Conservation (phyloP, 768 basidiomycete species). For the Lactifluus volemus region DNA sequence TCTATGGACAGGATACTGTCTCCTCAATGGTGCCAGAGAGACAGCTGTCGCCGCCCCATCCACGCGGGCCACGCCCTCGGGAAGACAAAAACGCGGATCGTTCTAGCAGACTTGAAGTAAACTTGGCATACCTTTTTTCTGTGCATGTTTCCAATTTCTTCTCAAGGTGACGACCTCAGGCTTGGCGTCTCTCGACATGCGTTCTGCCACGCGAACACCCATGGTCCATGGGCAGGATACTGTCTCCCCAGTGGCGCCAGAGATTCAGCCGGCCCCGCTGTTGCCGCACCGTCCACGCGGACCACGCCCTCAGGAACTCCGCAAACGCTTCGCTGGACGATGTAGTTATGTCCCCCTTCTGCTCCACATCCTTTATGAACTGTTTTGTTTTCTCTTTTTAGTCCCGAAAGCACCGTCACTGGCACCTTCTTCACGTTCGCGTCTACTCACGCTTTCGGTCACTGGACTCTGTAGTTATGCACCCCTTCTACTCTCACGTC, state of each 20-base stretch:
- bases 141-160: not conserved
- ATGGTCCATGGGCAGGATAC: too few relatives aligned
- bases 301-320: not conserved
- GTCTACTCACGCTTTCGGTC: too few relatives aligned
- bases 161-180: not conserved
- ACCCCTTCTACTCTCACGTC: not conserved
- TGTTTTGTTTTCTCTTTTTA: too few relatives aligned
- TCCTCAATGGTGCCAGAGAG: not conserved
- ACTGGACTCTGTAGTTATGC: not conserved
- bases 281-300: not conserved
- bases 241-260: not conserved
- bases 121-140: not conserved
- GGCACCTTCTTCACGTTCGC: too few relatives aligned
- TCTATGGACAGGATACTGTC: too few relatives aligned
- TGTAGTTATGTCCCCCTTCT: not conserved
- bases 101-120: not conserved
- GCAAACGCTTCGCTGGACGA: conserved; percentile 6
- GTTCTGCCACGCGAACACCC: not conserved
- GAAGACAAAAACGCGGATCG: not conserved
- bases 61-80: not conserved
- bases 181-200: not conserved
- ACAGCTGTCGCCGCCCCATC: not conserved
- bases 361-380: too few relatives aligned
- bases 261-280: not conserved
- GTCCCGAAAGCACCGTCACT: too few relatives aligned